Conservation (phyloP, 1,284 basidiomycete genomes). For the Heterobasidion occidentale region DNA sequence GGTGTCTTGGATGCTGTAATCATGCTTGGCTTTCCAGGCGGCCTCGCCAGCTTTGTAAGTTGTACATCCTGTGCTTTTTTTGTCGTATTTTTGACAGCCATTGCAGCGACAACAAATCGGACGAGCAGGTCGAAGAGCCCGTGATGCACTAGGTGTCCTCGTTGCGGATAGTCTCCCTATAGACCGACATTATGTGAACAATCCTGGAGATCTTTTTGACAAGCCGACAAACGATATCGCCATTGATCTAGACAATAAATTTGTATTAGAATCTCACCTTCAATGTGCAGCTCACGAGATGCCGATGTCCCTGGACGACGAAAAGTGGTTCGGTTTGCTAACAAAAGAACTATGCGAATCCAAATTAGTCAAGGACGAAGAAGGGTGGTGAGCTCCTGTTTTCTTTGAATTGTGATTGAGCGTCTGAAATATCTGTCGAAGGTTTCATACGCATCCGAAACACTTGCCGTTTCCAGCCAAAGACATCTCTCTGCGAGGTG, state of each 20-base stretch:
- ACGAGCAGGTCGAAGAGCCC: constrained; percentile 76
- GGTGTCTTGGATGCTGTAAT: constrained; percentile 85
- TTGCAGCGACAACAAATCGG: constrained; percentile 81
- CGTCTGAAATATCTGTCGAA: constrained; percentile 17
- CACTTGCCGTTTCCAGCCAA: constrained; percentile 72
- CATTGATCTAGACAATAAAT: constrained; percentile 69
- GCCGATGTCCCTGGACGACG: constrained; percentile 67
- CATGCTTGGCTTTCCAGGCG: constrained; percentile 82
- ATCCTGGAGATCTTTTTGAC: constrained; percentile 68
- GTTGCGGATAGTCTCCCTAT: constrained; percentile 68
- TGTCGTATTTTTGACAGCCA: neutral
- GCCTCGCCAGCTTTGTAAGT: constrained; percentile 69
- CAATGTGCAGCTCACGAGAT: constrained; percentile 88
- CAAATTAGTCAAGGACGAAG: constrained; percentile 50
- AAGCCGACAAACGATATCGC: constrained; percentile 55
- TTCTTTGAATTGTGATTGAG: neutral
- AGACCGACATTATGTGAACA: constrained; percentile 72
- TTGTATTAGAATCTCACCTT: constrained; percentile 78
- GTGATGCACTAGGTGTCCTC: constrained; percentile 78
- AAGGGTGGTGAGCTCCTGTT: constrained; percentile 52
- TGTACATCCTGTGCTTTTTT: neutral
- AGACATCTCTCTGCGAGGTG: constrained; percentile 71
- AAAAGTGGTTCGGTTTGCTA: constrained; percentile 63
- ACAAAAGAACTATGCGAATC: constrained; percentile 50
- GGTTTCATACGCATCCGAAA: constrained; percentile 78